A percentile compares a stretch with the other conserved stretches of the same genome.
These are phyloP conservation scores for Calocybe gambosa DNA, from an alignment of 1,284 basidiomycete species.

Conservation along the genomic window DNA sequence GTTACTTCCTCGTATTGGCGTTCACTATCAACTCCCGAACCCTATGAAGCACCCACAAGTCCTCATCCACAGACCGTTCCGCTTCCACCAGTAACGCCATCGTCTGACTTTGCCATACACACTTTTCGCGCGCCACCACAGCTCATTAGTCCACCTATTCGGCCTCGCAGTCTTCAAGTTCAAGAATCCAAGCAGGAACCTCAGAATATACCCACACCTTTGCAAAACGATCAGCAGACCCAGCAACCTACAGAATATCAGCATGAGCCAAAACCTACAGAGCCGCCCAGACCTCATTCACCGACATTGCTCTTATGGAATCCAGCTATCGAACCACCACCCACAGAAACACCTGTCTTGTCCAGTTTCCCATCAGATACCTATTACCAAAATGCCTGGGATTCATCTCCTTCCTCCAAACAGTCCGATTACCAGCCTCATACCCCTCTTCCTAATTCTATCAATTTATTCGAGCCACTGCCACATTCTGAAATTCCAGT, in stretches of 20 bases:
- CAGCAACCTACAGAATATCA: constrained; percentile 8
- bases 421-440: constrained; percentile 30
- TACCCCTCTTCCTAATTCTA: constrained; percentile 28
- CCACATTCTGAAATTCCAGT: constrained; percentile 54
- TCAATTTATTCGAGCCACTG: constrained; percentile 56
- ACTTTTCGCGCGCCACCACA: constrained; percentile 6
- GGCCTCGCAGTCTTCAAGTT: constrained; percentile 7
- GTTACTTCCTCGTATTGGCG: constrained; percentile 23
- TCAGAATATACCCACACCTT: constrained; percentile 9
- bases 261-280: constrained; percentile 13
- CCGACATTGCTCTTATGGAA: constrained; percentile 65
- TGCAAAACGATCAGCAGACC: constrained; percentile 8
- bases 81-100: constrained; percentile 33
- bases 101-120: constrained; percentile 19
- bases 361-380: constrained; percentile 59
- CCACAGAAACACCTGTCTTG: constrained; percentile 44
- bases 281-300: constrained; percentile 42
- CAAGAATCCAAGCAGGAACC: constrained; percentile 6
- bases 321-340: constrained; percentile 67
- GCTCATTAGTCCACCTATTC: constrained; percentile 13
- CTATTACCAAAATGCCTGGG: constrained; percentile 74
- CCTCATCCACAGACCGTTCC: constrained; percentile 32
- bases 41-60: constrained; percentile 42
- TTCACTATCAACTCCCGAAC: constrained; percentile 51
- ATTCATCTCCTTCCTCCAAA: constrained; percentile 41